Base-by-base conservation (phyloP, 441 rosid genomes). In the Mallotus japonicus region DNA sequence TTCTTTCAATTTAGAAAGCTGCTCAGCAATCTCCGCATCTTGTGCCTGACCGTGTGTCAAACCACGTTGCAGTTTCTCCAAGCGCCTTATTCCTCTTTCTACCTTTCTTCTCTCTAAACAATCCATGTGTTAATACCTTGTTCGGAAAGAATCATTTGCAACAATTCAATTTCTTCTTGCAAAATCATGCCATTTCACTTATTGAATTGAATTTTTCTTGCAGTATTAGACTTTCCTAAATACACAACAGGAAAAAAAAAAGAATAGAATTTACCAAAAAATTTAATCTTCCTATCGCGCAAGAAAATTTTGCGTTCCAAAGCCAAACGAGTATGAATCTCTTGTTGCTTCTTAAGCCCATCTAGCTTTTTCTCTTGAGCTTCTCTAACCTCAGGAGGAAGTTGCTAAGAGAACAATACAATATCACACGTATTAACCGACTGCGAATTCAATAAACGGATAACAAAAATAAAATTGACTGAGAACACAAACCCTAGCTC, bases 31-130 rank as follows among this genome's bases (percentile, higher is more conserved):
- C 40, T 88, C 88, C 1, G 83, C 79, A 77, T 95, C 96, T 60
- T 91, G 95, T 1, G 85, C 80, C 79, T 87, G 97, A 14, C 87
- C 84, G 14, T 28, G 32, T 28, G 95, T 85, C 12, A 91, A 85
- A 77, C 88, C 70, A 4, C 98, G 96, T n/a, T 93, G 98, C 77
- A 88, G 79, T 80, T 91, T 95, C 92, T 95, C 99, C 74, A 95
- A 82, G 34, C 97, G 93, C 67, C 99, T 82, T 50, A 92, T 80
- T 62, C 93, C 84, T 73, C 99, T 87, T 75, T 93, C 97, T 8
- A 93, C 79, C 88, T 93, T 95, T 79, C 98, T 91, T 79, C 99
- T 86, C 83, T 95, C 99, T 92, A 49, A 67, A 78, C 40, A 37
- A 37, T 37, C 40, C 40, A 37, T 37, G 40, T 37, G 40, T 37